These are phyloP conservation scores for Bryum argenteum DNA, from an alignment of 225 moss, liverwort and hornwort genomes.

Conservation along the genomic window DNA sequence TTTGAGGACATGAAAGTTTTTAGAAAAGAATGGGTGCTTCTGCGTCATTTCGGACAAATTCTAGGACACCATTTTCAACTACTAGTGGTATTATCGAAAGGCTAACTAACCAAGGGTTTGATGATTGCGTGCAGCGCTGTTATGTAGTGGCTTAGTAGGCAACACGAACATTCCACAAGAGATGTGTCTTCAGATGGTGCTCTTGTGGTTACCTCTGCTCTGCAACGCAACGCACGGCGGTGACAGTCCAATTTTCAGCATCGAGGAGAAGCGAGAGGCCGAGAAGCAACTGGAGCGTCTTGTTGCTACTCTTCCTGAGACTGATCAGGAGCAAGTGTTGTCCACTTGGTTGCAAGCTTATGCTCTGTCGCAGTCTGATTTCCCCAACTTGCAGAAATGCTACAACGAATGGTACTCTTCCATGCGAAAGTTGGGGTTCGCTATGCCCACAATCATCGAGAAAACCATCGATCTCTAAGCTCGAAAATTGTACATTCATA, in stretches of 20 bases:
- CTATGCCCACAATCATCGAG: constrained; percentile 21
- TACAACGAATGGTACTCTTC: constrained; percentile 69
- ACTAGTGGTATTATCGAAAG: too few relatives aligned
- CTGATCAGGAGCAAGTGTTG: constrained; percentile 74
- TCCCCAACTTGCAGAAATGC: constrained; percentile 80
- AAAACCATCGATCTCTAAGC: constrained; percentile 4
- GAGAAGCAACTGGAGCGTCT: constrained; percentile 61
- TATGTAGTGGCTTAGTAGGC: constrained; percentile 43
- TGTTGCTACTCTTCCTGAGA: constrained; percentile 52
- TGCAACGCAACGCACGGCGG: constrained; percentile 89
- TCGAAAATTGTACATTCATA: neutral
- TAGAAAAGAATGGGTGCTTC: too few relatives aligned
- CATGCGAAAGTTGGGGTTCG: constrained; percentile 58
- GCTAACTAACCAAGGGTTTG: too few relatives aligned
- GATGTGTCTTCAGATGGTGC: constrained; percentile 59
- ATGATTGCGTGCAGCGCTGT: constrained; percentile 37
- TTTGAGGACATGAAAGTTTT: too few relatives aligned
- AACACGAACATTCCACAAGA: constrained; percentile 48
- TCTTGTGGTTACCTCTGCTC: constrained; percentile 77
- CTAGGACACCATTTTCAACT: too few relatives aligned
- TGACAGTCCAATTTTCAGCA: constrained; percentile 77
- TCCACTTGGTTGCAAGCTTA: constrained; percentile 83
- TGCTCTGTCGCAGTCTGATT: constrained; percentile 73
- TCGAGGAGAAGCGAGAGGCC: constrained; percentile 54
- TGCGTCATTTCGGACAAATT: too few relatives aligned